Evolutionary conservation across 2,329 filamentous ascomycete species (phyloP), one percentile per base, ranked within the genome.

Genomic region (Trichophyton verrucosum): DNA sequence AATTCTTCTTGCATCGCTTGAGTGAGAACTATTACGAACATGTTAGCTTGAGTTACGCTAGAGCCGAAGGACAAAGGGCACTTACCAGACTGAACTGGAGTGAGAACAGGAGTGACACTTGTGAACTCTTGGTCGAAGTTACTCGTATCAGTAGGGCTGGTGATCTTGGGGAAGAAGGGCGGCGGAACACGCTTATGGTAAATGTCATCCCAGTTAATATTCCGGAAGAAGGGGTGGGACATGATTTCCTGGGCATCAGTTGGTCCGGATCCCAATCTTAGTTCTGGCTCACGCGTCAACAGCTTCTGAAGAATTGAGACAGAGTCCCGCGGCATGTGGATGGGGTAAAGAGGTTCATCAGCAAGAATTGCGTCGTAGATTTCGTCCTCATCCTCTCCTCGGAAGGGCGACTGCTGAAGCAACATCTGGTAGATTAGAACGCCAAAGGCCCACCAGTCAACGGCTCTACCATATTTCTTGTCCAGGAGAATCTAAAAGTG

Each of bases 1-100:
- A 99, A 99, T 74, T 99, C 91, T 78, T 99, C 94, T 78, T 99
- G 94, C 91, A 97, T 97, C 49, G 91, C 90, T 80, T 97, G 94
- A 30, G 92, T 95, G 65, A 99, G 82, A 51, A 99, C 94, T 96
- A 67, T 49, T 15, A 60, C 6, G 59, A 56, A 56, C 27, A 67
- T 61, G 44, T 60, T 66, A 59, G 63, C 64, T 46, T 24, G 11
- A 46, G 58, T 60, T 38, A 38, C 58, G 60, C 27, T 4, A 5
- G 17, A 17, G 36, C 11, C n/a, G 20, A 42, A 22, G 15, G n/a
- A 57, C 5, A 22, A 46, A 6, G 42, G 7, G 20, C 20, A 80
- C 88, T 79, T 87, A 95, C 91, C 91, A 76, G 90, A 95, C 77
- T 97, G 91, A 60, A 99, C 94, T 58, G 94, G 94, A 33, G 94